Percentiles rank a stretch among this genome's conserved stretches.
Evolutionary conservation across 2,329 filamentous ascomycete species (phyloP).

Genomic region (Leptographium lundbergii): DNA sequence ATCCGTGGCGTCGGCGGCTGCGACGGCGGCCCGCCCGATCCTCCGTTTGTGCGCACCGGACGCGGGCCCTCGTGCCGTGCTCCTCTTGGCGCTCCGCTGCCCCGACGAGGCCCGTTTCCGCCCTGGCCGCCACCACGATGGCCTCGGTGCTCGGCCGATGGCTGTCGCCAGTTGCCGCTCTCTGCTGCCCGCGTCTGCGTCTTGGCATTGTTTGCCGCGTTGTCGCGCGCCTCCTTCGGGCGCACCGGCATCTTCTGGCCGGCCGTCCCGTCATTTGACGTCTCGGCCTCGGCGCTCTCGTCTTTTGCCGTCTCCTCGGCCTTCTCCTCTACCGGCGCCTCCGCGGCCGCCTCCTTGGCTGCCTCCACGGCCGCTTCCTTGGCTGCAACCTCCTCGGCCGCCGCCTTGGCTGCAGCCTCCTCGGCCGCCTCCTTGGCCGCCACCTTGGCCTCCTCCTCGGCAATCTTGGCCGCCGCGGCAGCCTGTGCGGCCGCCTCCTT

Average conservation of each 20-base stretch:
- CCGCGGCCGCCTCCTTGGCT: constrained; percentile 6
- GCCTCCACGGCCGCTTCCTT: constrained; percentile 1
- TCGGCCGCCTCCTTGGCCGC: neutral
- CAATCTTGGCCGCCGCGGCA: constrained; percentile 21
- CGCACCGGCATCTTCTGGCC: constrained; percentile 18
- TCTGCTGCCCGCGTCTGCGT: constrained; percentile 46
- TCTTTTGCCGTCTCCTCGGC: neutral
- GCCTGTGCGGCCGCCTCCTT: constrained; percentile 50
- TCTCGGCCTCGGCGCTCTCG: neutral
- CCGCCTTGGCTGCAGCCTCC: neutral
- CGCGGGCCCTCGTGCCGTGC: constrained; percentile 32
- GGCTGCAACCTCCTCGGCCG: constrained; percentile 6
- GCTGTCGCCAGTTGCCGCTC: constrained; percentile 47
- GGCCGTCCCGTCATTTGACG: neutral
- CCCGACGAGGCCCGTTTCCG: constrained; percentile 27
- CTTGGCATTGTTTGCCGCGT: constrained; percentile 32
- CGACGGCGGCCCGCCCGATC: constrained; percentile 19
- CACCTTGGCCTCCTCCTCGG: constrained; percentile 8
- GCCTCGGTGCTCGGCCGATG: constrained; percentile 34
- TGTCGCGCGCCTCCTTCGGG: constrained; percentile 26
- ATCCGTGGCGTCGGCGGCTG: constrained; percentile 19
- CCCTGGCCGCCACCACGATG: constrained; percentile 28
- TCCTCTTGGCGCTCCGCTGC: constrained; percentile 17
- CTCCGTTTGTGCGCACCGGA: constrained; percentile 35
- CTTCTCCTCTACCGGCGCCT: neutral